phyloP scores from a whole-genome alignment of 306 rosid genomes.

The Sicyos baderoa region DNA sequence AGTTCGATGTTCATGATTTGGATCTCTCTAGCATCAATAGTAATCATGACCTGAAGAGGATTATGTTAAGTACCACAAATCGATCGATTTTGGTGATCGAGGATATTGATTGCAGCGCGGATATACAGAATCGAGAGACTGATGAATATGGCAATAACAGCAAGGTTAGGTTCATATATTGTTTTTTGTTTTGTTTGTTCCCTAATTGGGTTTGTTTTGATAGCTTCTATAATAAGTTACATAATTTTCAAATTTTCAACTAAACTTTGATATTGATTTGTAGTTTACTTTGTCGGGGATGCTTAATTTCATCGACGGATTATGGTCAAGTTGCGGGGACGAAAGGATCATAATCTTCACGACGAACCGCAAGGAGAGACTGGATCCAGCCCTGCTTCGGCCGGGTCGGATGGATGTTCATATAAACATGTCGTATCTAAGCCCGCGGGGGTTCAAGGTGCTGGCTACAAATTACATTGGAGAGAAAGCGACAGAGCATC shows the following conservation, averaged over 20 bases:
- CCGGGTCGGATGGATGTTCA: slow-evolving; percentile 63
- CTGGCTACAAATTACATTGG: slow-evolving; percentile 38
- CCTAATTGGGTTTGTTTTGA: too few relatives aligned
- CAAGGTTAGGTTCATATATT: not conserved
- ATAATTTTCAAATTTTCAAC: too few relatives aligned
- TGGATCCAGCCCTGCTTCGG: slow-evolving; percentile 45
- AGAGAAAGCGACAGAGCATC: too few relatives aligned
- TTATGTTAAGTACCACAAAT: not conserved
- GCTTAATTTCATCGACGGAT: slow-evolving; percentile 28
- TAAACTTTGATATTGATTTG: not conserved
- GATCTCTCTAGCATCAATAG: not conserved
- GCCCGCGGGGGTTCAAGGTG: slow-evolving; percentile 27
- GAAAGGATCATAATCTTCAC: slow-evolving; percentile 54
- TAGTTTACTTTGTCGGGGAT: slow-evolving; percentile 10
- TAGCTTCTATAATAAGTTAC: too few relatives aligned
- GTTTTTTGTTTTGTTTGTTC: too few relatives aligned
- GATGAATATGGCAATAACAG: too few relatives aligned
- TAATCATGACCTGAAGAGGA: not conserved
- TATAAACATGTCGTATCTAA: slow-evolving; percentile 45
- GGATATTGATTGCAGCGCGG: slow-evolving; percentile 10
- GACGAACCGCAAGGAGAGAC: slow-evolving; percentile 41
- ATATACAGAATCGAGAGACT: not conserved
- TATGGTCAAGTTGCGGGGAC: slow-evolving; percentile 60
- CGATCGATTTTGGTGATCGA: slow-evolving; percentile 13
- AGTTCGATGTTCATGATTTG: slow-evolving; percentile 7